Conservation (phyloP, 2,329 filamentous ascomycete genomes). For the Cytospora piceicola region DNA sequence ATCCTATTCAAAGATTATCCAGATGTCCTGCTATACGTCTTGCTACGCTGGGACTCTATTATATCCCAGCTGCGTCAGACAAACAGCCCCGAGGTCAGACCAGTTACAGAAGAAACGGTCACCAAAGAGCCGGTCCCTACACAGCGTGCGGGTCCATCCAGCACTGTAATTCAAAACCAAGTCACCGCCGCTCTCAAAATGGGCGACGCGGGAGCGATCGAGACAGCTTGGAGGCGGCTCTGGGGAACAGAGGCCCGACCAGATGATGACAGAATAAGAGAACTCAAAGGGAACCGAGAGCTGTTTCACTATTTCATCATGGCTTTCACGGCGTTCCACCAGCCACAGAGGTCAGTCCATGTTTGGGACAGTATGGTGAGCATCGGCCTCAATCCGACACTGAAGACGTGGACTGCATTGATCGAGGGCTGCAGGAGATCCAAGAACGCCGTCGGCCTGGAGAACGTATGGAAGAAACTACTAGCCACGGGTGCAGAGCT, state of each 20-base stretch:
- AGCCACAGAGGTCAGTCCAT: slow-evolving; percentile 37
- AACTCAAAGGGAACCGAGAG: slow-evolving; percentile 30
- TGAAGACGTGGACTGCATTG: slow-evolving; percentile 73
- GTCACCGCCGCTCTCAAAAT: slow-evolving; percentile 37
- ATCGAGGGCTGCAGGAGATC: slow-evolving; percentile 69
- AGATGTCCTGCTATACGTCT: slow-evolving; percentile 33
- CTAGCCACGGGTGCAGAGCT: slow-evolving; percentile 59
- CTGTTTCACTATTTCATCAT: slow-evolving; percentile 44
- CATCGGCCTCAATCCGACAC: slow-evolving; percentile 59
- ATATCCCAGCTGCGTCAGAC: slow-evolving; percentile 25
- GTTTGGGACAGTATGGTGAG: slow-evolving; percentile 49
- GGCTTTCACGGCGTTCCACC: slow-evolving; percentile 39
- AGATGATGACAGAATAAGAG: slow-evolving; percentile 27
- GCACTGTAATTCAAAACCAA: slow-evolving; percentile 33
- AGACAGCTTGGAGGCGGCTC: slow-evolving; percentile 38
- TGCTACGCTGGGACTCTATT: slow-evolving; percentile 27
- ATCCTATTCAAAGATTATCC: slow-evolving; percentile 33
- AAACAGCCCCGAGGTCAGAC: background rate
- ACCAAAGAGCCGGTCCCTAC: background rate
- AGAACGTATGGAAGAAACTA: slow-evolving; percentile 70
- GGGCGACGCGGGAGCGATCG: slow-evolving; percentile 34
- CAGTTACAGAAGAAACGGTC: background rate
- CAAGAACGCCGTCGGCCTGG: slow-evolving; percentile 62
- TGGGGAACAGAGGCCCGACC: slow-evolving; percentile 35
- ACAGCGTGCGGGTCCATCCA: background rate